phyloP scores from a whole-genome alignment of 306 rosid genomes.

The Neltuma alba region DNA sequence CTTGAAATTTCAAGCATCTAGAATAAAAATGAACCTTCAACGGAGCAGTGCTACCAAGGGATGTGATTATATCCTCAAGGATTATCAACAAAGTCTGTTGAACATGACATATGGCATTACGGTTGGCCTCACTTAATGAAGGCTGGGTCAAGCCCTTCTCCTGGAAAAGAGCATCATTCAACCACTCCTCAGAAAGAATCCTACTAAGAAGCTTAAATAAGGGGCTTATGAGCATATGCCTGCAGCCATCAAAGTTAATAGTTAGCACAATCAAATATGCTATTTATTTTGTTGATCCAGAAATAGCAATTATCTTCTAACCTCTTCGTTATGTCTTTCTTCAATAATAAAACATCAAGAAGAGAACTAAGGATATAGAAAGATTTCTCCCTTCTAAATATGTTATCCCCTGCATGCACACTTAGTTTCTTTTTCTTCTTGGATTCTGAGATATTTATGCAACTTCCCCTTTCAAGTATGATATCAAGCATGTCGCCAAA shows the following conservation, averaged over 20 bases:
- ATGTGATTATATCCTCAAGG: slow-evolving; percentile 72
- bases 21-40: slow-evolving; percentile 43
- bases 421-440: slow-evolving; percentile 66
- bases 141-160: slow-evolving; percentile 39
- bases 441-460: slow-evolving; percentile 32
- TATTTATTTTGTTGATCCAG: not conserved
- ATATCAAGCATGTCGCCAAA: slow-evolving; percentile 57
- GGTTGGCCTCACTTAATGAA: slow-evolving; percentile 40
- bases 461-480: slow-evolving; percentile 44
- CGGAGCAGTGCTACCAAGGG: slow-evolving; percentile 41
- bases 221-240: slow-evolving; percentile 69
- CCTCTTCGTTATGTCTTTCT: slow-evolving; percentile 72
- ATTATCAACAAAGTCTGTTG: slow-evolving; percentile 81
- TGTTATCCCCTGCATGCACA: slow-evolving; percentile 40
- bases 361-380: slow-evolving; percentile 63
- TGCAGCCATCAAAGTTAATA: slow-evolving; percentile 44
- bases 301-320: slow-evolving; percentile 14
- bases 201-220: slow-evolving; percentile 67
- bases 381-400: slow-evolving; percentile 48
- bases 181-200: slow-evolving; percentile 62
- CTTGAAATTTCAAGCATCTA: slow-evolving; percentile 1
- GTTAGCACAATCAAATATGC: slow-evolving; percentile 29
- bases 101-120: slow-evolving; percentile 46
- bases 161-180: slow-evolving; percentile 37
- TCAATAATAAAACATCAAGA: slow-evolving; percentile 77